Percentiles rank a stretch among this genome's conserved stretches.
phyloP scores from a whole-genome alignment of 805 yeast genomes.

The Zygotorulaspora danielsina region DNA sequence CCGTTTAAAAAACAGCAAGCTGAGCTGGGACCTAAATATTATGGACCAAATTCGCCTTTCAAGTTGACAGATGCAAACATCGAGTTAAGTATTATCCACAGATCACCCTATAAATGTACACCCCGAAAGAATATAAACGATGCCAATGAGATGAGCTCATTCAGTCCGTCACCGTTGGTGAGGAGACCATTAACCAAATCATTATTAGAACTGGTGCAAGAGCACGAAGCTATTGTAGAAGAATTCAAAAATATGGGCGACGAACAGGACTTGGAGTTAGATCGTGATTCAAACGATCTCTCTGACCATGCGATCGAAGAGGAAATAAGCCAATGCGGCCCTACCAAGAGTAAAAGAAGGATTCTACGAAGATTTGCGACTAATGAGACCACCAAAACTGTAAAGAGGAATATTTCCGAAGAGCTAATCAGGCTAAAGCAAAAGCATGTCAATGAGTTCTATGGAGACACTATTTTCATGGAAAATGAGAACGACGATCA shows the following conservation, averaged over 20 bases:
- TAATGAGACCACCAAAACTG: slow-evolving; percentile 6
- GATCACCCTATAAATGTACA: slow-evolving; percentile 13
- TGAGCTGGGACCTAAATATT: slow-evolving; percentile 10
- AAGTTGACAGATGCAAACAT: slow-evolving; percentile 36
- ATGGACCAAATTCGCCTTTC: slow-evolving; percentile 32
- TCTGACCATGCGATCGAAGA: slow-evolving; percentile 9
- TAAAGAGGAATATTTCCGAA: slow-evolving; percentile 22
- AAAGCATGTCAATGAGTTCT: slow-evolving; percentile 20
- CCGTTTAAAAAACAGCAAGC: slow-evolving; percentile 14
- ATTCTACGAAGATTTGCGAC: slow-evolving; percentile 13
- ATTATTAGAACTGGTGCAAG: slow-evolving; percentile 30
- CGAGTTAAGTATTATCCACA: slow-evolving; percentile 32
- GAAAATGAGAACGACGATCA: slow-evolving; percentile 7
- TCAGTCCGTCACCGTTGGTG: slow-evolving; percentile 33
- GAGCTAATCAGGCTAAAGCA: slow-evolving; percentile 27
- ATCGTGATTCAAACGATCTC: slow-evolving; percentile 5
- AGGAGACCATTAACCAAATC: slow-evolving; percentile 26
- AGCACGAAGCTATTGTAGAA: slow-evolving; percentile 29
- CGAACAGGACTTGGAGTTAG: slow-evolving; percentile 6
- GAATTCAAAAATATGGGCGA: slow-evolving; percentile 24
- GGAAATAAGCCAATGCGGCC: slow-evolving; percentile 5
- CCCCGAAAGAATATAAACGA: slow-evolving; percentile 12
- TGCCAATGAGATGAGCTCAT: slow-evolving; percentile 5
- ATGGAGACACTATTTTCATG: slow-evolving; percentile 16
- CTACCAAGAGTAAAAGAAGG: slow-evolving; percentile 13